Percentiles rank a stretch among this genome's conserved stretches.
phyloP scores from a whole-genome alignment of 163 green algal genomes.

The Prototheca cutis region DNA sequence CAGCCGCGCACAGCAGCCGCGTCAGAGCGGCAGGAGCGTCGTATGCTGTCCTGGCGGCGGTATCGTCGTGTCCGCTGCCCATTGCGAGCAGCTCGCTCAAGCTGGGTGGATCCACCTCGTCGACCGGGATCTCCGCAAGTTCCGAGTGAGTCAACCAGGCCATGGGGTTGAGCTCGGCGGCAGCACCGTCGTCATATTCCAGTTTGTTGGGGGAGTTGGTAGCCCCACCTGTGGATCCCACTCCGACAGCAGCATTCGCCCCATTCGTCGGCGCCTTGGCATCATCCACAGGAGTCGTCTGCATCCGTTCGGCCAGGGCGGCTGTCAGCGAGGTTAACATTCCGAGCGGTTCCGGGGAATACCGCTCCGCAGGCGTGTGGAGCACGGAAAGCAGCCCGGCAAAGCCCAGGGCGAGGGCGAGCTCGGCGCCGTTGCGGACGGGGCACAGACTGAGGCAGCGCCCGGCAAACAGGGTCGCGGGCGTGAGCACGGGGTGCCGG shows the following conservation, averaged over 20 bases:
- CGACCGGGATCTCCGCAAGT: too few relatives aligned
- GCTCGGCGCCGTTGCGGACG: constrained; percentile 13
- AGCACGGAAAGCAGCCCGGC: constrained; percentile 36
- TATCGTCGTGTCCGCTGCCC: too few relatives aligned
- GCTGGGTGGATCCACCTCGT: background rate
- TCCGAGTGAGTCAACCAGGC: too few relatives aligned
- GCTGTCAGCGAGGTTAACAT: too few relatives aligned
- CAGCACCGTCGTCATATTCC: too few relatives aligned
- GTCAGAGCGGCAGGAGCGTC: background rate
- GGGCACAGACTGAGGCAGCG: constrained; percentile 34
- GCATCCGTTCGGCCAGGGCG: too few relatives aligned
- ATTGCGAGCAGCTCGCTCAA: background rate
- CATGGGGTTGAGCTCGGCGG: too few relatives aligned
- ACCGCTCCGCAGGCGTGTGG: constrained; percentile 34
- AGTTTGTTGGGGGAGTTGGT: too few relatives aligned
- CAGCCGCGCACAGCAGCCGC: background rate
- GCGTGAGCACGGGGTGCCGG: constrained; percentile 73
- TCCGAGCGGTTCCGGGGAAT: constrained; percentile 46
- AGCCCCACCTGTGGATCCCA: too few relatives aligned
- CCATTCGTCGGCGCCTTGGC: too few relatives aligned
- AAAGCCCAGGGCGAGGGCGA: constrained; percentile 43
- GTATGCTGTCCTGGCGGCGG: too few relatives aligned
- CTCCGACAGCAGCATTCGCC: too few relatives aligned
- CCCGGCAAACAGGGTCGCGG: constrained; percentile 48
- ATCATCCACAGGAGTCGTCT: background rate